Conservation (phyloP, 2,329 filamentous ascomycete species). For the Hypoxylon sp. region DNA sequence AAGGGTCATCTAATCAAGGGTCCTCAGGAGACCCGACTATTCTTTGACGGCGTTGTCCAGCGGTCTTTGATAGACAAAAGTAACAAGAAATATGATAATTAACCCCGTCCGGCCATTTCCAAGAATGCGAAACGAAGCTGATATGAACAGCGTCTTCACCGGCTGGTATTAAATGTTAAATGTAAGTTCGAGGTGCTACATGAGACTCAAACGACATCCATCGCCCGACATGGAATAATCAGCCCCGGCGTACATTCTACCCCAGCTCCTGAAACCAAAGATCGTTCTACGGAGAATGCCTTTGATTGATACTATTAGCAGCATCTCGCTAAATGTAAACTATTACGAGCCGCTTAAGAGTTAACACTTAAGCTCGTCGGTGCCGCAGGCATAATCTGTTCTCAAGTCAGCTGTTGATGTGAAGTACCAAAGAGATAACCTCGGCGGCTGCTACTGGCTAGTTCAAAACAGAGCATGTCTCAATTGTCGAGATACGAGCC, state of each 20-base stretch:
- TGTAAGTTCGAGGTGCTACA: not conserved
- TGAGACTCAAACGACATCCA: slow-evolving; percentile 18
- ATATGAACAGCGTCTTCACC: slow-evolving; percentile 16
- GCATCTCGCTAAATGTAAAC: slow-evolving; percentile 17
- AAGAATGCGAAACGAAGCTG: not conserved
- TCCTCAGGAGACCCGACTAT: not conserved
- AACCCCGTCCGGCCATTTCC: slow-evolving; percentile 5
- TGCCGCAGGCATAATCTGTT: slow-evolving; percentile 6
- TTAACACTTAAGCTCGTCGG: slow-evolving; percentile 3
- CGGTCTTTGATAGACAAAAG: slow-evolving; percentile 2
- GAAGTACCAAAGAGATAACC: slow-evolving; percentile 2
- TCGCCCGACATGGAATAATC: slow-evolving; percentile 4
- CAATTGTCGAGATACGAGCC: slow-evolving; percentile 30
- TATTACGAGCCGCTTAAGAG: slow-evolving; percentile 1
- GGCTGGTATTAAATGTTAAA: slow-evolving; percentile 1
- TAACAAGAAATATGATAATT: slow-evolving; percentile 4
- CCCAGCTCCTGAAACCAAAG: slow-evolving; percentile 2
- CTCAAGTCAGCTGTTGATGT: slow-evolving; percentile 11
- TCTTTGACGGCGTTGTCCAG: not conserved
- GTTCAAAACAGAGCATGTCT: slow-evolving; percentile 36
- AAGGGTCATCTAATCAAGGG: not conserved
- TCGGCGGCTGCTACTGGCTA: slow-evolving; percentile 9
- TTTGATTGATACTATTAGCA: slow-evolving; percentile 10
- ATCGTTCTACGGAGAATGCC: not conserved
- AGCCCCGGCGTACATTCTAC: not conserved